Conservation (phyloP, 129 eudicot genomes). For the Glebionis coronaria region DNA sequence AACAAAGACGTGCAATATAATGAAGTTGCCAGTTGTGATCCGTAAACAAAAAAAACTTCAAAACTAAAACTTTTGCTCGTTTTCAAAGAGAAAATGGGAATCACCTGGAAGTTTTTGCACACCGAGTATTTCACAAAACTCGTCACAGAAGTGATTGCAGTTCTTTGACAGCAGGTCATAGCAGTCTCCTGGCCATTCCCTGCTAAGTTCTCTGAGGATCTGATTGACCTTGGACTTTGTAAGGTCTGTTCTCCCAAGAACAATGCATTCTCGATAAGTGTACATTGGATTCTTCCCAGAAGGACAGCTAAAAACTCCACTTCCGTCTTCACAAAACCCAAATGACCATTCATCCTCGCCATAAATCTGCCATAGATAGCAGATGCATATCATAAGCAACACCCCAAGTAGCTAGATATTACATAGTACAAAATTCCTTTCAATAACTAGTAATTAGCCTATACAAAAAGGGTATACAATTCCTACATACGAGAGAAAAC, state of each 20-base stretch:
- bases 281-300: slow-evolving; percentile 85
- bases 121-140: slow-evolving; percentile 84
- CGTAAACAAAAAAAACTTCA: no score
- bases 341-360: slow-evolving; percentile 98
- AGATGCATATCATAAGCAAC: slow-evolving; percentile 1
- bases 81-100: slow-evolving; percentile 1
- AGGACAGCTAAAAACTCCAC: slow-evolving; percentile 95
- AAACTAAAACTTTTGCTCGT: background rate
- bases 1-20: no score
- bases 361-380: slow-evolving; percentile 48
- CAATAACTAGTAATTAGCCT: no score
- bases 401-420: no score
- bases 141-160: slow-evolving; percentile 97
- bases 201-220: slow-evolving; percentile 81
- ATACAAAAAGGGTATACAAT: no score
- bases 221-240: slow-evolving; percentile 61
- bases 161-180: slow-evolving; percentile 84
- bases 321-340: slow-evolving; percentile 87
- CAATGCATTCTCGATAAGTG: slow-evolving; percentile 79
- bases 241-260: slow-evolving; percentile 70
- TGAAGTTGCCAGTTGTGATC: no score
- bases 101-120: slow-evolving; percentile 89
- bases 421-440: no score
- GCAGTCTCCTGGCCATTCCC: slow-evolving; percentile 92
- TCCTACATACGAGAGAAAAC: no score